A percentile compares a stretch with the other conserved stretches of the same genome.
phyloP scores from a whole-genome alignment of 352 stramenopile genomes.

The Paralagenidium karlingii region DNA sequence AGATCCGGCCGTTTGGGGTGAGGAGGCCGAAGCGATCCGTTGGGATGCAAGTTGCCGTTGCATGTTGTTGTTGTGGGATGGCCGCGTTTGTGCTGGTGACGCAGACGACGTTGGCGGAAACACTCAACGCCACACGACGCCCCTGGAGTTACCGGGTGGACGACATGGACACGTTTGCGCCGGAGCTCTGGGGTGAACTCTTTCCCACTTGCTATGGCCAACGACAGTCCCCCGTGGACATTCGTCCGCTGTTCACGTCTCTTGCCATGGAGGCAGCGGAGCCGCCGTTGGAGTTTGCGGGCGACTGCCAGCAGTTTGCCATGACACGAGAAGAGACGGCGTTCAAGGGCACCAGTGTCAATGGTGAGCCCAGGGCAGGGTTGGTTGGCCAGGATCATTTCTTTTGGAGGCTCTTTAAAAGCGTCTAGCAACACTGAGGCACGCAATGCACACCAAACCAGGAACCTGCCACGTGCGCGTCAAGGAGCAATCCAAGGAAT shows the following conservation, averaged over 20 bases:
- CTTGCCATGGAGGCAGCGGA: no score
- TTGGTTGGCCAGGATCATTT: background rate
- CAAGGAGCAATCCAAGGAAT: slow-evolving; percentile 16
- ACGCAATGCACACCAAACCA: background rate
- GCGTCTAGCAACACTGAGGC: background rate
- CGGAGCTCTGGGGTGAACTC: slow-evolving; percentile 4
- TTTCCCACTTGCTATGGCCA: slow-evolving; percentile 3
- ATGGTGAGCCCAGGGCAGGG: background rate
- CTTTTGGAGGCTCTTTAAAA: background rate
- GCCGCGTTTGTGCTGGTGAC: no score
- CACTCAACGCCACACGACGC: background rate
- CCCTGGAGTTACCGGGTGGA: slow-evolving; percentile 1
- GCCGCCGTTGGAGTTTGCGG: slow-evolving; percentile 5
- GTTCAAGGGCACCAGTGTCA: background rate
- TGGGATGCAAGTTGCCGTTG: no score
- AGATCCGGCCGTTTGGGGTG: no score
- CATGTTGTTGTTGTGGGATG: no score
- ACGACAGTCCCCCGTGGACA: slow-evolving; percentile 8
- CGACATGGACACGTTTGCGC: slow-evolving; percentile 1
- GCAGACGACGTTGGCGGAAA: no score
- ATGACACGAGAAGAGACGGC: background rate
- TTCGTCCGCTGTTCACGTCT: no score
- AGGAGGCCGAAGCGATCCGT: no score
- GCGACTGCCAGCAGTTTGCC: slow-evolving; percentile 9
- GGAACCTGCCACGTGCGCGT: background rate